Evolutionary conservation across 805 yeast species (phyloP).

Genomic region (Zygotorulaspora florentina): DNA sequence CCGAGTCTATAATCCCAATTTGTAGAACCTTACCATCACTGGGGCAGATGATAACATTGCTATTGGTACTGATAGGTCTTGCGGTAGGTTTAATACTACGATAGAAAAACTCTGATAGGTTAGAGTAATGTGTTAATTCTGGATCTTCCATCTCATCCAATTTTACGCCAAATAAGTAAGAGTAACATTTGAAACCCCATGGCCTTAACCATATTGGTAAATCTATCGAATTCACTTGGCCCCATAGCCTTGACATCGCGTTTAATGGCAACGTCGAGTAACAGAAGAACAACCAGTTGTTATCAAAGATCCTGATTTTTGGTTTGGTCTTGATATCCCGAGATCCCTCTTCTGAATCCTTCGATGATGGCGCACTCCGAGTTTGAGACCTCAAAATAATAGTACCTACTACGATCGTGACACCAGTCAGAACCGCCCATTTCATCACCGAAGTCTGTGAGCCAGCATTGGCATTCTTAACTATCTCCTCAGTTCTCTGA

Average conservation of each 20-base stretch:
- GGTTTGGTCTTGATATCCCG: constrained; percentile 55
- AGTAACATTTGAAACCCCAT: constrained; percentile 75
- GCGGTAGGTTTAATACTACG: constrained; percentile 72
- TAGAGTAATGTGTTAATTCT: constrained; percentile 66
- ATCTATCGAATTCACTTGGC: constrained; percentile 74
- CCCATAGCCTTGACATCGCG: constrained; percentile 92
- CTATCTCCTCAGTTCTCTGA: constrained; percentile 10
- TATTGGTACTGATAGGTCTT: constrained; percentile 65
- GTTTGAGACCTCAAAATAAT: constrained; percentile 20
- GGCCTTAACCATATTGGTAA: constrained; percentile 85
- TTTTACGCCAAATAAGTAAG: constrained; percentile 80
- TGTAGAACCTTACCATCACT: constrained; percentile 90
- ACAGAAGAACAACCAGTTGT: constrained; percentile 83
- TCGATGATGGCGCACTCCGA: constrained; percentile 29
- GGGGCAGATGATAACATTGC: constrained; percentile 71
- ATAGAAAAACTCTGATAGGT: constrained; percentile 88
- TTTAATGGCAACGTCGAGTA: constrained; percentile 88
- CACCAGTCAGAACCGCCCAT: constrained; percentile 31
- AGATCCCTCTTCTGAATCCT: constrained; percentile 20
- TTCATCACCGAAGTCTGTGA: constrained; percentile 18
- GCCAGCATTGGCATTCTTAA: constrained; percentile 8
- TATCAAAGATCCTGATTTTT: constrained; percentile 30
- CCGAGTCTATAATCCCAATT: constrained; percentile 63
- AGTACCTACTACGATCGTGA: constrained; percentile 28
- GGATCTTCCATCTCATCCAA: constrained; percentile 84